Base-by-base conservation (phyloP, 2,329 filamentous ascomycete genomes). In the Penicillium freii region DNA sequence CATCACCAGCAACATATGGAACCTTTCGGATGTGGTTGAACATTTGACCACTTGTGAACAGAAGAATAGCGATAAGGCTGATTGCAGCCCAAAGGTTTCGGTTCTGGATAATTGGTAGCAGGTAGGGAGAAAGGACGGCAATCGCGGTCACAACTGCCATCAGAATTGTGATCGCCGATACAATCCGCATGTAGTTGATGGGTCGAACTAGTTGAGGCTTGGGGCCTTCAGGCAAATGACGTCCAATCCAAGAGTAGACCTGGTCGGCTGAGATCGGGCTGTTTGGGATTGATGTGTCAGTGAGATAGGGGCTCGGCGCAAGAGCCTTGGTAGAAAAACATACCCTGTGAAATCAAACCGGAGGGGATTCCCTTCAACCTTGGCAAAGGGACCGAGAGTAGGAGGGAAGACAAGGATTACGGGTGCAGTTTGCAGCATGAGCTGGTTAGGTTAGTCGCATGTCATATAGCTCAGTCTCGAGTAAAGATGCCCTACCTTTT, bases 11-110 rank as follows among this genome's bases (percentile, higher is more conserved):
- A 33, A 97, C 91, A 68, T 99, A 99, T 3, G 94, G 94, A 3
- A 95, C 91, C 74, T 94, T 93, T 67, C 95, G 86, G 71, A 99
- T 99, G 72, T 97, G 92, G 76, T 97, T 99, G 83, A 95, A 99
- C 95, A 99, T 99, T 77, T 97, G 92, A 39, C 94, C 95, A 67
- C 90, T 94, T 46, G 89, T 97, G 78, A 97, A 99, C 57, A 97
- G 81, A 42, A 99, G 84, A 62, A 99, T 92, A 15, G 87, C 82
- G 69, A 97, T 92, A 65, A 99, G 80, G 75, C 90, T 96, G 69
- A 95, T 77, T 23, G 90, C 91, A 25, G 93, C 92, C 94, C 94
- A 99, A 19, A 97, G 78, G 69, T 96, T 97, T 66, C 93, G 89
- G 80, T 89, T 97, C 75, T 92, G 90, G 36, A 97, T 74, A 58